Percentiles rank a stretch among this genome's conserved stretches.
Conservation (phyloP, 192 early-diverging fungal genomes). For the Rhizoclosmatium sp. region DNA sequence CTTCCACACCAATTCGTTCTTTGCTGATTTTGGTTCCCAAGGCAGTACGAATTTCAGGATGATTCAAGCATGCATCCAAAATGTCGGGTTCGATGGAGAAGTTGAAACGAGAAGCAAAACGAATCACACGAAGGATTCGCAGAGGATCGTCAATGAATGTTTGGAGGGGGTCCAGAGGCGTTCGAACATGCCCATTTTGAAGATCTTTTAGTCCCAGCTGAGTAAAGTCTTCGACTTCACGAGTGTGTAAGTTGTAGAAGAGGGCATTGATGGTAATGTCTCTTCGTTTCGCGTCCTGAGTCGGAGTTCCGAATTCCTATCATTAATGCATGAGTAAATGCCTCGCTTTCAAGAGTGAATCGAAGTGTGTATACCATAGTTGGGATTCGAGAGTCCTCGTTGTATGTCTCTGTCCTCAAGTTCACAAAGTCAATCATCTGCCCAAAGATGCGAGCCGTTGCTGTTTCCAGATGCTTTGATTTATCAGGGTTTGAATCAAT, state of each 20-base stretch:
- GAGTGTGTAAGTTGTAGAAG: constrained; percentile 94
- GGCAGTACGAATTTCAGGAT: constrained; percentile 49
- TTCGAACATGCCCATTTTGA: constrained; percentile 74
- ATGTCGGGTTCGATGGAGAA: constrained; percentile 80
- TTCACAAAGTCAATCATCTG: constrained; percentile 94
- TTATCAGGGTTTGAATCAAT: constrained; percentile 93
- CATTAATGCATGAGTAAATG: neutral
- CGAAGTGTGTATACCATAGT: constrained; percentile 38
- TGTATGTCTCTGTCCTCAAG: constrained; percentile 90
- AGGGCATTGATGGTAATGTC: constrained; percentile 98
- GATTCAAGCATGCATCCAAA: constrained; percentile 48
- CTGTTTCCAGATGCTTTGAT: constrained; percentile 98
- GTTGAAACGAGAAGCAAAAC: constrained; percentile 92
- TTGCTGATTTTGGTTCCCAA: constrained; percentile 86
- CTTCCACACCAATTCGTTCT: constrained; percentile 90
- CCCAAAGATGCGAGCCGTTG: constrained; percentile 83
- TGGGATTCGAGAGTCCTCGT: constrained; percentile 83
- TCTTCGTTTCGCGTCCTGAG: constrained; percentile 90
- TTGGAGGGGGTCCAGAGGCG: constrained; percentile 85
- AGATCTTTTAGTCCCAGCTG: constrained; percentile 76
- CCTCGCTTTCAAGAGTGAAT: neutral
- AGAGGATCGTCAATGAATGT: constrained; percentile 97
- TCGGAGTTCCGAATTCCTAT: constrained; percentile 83
- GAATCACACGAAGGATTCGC: constrained; percentile 89
- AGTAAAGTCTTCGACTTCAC: constrained; percentile 87